Conservation (phyloP, 371 early-diverging fungal species). For the Mortierella sp. region DNA sequence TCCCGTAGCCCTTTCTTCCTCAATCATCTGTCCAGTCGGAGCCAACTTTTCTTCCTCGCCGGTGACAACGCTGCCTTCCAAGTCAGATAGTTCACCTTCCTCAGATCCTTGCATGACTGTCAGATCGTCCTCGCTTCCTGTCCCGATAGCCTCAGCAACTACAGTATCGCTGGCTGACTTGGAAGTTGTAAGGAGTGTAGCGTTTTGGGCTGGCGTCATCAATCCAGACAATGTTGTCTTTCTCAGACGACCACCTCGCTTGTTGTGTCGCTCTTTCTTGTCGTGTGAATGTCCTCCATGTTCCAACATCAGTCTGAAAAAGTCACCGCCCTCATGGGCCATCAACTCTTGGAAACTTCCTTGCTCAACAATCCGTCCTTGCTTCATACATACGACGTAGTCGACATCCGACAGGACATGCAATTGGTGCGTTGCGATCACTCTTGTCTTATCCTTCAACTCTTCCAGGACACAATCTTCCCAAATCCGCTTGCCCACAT, state of each 20-base stretch:
- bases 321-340: constrained; percentile 51
- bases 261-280: not conserved
- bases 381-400: constrained; percentile 65
- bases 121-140: constrained; percentile 59
- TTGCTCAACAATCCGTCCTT: constrained; percentile 66
- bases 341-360: constrained; percentile 62
- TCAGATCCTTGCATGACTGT: constrained; percentile 28
- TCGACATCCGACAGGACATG: constrained; percentile 60
- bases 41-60: constrained; percentile 15
- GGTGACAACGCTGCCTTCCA: no score
- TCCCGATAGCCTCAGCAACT: constrained; percentile 58
- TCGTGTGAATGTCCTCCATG: constrained; percentile 57
- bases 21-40: constrained; percentile 35
- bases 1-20: constrained; percentile 52
- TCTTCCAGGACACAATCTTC: constrained; percentile 56
- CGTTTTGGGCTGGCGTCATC: not conserved
- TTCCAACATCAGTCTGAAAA: constrained; percentile 58
- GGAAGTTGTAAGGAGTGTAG: not conserved
- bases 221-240: not conserved
- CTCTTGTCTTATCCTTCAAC: constrained; percentile 51
- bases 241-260: no score
- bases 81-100: not conserved
- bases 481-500: constrained; percentile 60
- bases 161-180: constrained; percentile 28
- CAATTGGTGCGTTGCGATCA: constrained; percentile 61